Conservation (phyloP, 2,329 filamentous ascomycete genomes). For the Penicillium crustosum region DNA sequence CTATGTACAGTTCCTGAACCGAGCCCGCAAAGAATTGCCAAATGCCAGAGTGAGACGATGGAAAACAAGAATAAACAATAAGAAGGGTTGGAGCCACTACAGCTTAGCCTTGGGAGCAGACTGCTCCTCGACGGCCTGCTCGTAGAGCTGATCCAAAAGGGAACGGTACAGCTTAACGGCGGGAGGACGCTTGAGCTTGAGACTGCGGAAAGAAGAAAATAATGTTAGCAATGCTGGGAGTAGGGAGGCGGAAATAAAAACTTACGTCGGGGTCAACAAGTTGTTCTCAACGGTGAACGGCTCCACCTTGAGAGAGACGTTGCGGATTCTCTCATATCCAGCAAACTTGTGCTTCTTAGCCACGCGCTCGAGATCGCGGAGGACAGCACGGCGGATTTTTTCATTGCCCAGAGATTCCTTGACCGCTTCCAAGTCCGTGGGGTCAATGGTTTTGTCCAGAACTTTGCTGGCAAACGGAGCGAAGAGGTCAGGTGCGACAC, state of each 20-base stretch:
- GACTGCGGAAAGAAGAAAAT: conserved; percentile 40
- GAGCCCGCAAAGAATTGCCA: conserved; percentile 2
- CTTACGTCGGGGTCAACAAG: conserved; percentile 57
- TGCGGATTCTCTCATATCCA: conserved; percentile 80
- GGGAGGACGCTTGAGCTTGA: conserved; percentile 71
- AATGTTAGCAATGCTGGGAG: conserved; percentile 18
- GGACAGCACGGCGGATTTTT: conserved; percentile 70
- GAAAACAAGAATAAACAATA: not conserved
- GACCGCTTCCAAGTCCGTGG: conserved; percentile 66
- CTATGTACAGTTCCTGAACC: conserved; percentile 12
- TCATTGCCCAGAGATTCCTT: conserved; percentile 66
- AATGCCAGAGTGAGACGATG: not conserved
- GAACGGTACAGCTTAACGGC: conserved; percentile 61
- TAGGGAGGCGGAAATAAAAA: conserved; percentile 38
- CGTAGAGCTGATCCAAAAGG: conserved; percentile 62
- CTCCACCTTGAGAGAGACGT: conserved; percentile 73
- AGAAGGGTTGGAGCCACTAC: conserved; percentile 21
- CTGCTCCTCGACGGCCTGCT: conserved; percentile 49
- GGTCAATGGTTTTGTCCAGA: conserved; percentile 64
- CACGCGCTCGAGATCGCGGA: conserved; percentile 76
- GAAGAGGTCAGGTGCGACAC: conserved; percentile 81
- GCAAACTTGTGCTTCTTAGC: conserved; percentile 86
- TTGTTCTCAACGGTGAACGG: conserved; percentile 94
- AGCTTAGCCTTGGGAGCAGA: conserved; percentile 44
- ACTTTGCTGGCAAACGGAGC: conserved; percentile 76